Evolutionary conservation across 331 rosid species (phyloP).

Genomic region (Quercus phellos): DNA sequence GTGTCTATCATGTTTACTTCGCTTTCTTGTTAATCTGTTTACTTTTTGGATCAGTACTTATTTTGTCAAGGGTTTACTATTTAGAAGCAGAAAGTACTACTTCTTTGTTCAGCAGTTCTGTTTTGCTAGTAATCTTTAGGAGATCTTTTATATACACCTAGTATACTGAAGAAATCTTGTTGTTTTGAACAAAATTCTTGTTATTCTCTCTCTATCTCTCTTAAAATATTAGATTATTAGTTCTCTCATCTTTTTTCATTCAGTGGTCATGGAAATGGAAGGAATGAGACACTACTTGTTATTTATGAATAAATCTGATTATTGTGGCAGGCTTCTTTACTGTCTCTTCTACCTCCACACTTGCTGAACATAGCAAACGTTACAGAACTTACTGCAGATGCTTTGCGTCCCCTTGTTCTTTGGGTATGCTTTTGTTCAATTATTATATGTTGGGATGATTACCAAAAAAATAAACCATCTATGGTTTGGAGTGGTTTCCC

Average conservation of each 20-base stretch:
- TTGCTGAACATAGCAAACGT: constrained; percentile 46
- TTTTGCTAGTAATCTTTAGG: background rate
- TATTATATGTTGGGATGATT: background rate
- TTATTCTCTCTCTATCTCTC: background rate
- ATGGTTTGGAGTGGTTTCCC: too few relatives aligned
- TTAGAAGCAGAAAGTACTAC: background rate
- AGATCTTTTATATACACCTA: background rate
- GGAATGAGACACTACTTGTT: constrained; percentile 6
- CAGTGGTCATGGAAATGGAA: background rate
- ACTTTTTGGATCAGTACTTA: background rate
- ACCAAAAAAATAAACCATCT: too few relatives aligned
- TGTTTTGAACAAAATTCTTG: background rate
- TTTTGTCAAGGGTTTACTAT: background rate
- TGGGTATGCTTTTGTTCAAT: constrained; percentile 65
- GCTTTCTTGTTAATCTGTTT: background rate
- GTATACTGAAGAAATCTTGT: background rate
- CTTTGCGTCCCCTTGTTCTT: constrained; percentile 52
- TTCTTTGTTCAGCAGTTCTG: background rate
- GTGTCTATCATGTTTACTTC: background rate
- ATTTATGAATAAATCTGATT: constrained; percentile 27
- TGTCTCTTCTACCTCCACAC: constrained; percentile 76
- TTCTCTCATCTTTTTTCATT: background rate
- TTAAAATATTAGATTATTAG: background rate
- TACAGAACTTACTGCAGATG: constrained; percentile 50
- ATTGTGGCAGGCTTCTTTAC: constrained; percentile 73